phyloP scores from a whole-genome alignment of 2,329 filamentous ascomycete species.

The Colletotrichum magnum region DNA sequence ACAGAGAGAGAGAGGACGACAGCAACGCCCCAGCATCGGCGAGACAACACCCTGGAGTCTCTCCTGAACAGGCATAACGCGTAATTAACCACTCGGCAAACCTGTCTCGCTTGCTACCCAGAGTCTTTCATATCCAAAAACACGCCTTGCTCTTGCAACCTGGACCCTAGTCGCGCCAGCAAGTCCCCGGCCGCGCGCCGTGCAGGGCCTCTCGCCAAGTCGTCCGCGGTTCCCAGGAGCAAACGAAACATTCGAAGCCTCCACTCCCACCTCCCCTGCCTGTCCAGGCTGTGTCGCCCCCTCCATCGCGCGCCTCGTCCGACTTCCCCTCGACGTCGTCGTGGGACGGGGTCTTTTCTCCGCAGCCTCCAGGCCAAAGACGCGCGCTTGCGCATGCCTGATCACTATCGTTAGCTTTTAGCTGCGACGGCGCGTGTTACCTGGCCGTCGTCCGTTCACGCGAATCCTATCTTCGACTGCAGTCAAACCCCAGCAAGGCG shows the following conservation, averaged over 20 bases:
- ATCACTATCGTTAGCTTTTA: constrained; percentile 23
- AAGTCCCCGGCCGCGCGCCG: constrained; percentile 38
- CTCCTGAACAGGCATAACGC: constrained; percentile 34
- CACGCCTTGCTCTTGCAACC: constrained; percentile 24
- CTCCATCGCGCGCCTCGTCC: constrained; percentile 35
- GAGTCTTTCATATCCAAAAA: constrained; percentile 19
- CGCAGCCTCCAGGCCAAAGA: constrained; percentile 33
- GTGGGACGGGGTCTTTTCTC: constrained; percentile 28
- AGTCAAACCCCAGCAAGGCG: constrained; percentile 1
- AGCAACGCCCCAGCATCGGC: not conserved
- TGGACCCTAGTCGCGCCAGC: constrained; percentile 34
- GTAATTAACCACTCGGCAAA: constrained; percentile 36
- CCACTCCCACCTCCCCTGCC: constrained; percentile 32
- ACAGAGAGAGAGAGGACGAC: not conserved
- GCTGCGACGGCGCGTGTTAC: not conserved
- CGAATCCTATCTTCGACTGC: constrained; percentile 4
- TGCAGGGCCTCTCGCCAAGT: constrained; percentile 37
- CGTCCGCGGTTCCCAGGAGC: constrained; percentile 29
- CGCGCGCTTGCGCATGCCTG: constrained; percentile 39
- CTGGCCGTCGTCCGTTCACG: not conserved
- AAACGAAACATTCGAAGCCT: constrained; percentile 39
- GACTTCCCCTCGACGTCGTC: constrained; percentile 33
- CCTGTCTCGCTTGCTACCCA: constrained; percentile 33
- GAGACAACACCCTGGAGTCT: constrained; percentile 18
- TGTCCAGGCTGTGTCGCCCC: constrained; percentile 36